These are phyloP conservation scores for Didymellaceae sp. DNA, from an alignment of 2,329 filamentous ascomycete genomes.

Conservation along the genomic window DNA sequence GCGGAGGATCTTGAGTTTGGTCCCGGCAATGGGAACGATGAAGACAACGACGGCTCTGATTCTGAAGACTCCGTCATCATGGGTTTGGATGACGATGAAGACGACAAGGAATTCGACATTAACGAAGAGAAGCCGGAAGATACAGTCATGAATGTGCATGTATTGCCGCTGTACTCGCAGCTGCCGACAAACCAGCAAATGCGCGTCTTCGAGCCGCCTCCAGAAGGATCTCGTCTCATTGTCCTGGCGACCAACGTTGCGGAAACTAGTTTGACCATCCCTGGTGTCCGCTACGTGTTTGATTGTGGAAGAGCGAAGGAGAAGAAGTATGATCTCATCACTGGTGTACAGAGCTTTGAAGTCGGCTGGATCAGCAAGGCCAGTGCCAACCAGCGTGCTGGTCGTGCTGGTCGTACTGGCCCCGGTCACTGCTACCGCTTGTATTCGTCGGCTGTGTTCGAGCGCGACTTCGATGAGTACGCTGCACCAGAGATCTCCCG, in stretches of 20 bases:
- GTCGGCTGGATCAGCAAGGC: constrained; percentile 98
- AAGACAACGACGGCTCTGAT: constrained; percentile 58
- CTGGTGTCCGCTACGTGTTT: constrained; percentile 93
- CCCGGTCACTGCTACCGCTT: constrained; percentile 95
- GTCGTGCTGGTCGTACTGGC: constrained; percentile 92
- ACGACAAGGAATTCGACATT: constrained; percentile 69
- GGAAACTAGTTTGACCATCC: constrained; percentile 96
- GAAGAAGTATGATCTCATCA: constrained; percentile 83
- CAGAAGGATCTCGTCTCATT: constrained; percentile 82
- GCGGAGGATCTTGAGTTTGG: constrained; percentile 88
- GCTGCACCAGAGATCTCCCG: constrained; percentile 86
- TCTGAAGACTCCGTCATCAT: constrained; percentile 66
- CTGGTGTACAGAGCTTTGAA: constrained; percentile 93
- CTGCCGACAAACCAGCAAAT: constrained; percentile 90
- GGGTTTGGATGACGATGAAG: constrained; percentile 65
- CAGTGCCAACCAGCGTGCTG: constrained; percentile 87
- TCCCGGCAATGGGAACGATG: constrained; percentile 45
- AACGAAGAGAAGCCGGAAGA: constrained; percentile 68
- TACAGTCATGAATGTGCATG: constrained; percentile 73
- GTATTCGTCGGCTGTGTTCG: constrained; percentile 93
- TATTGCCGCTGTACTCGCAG: constrained; percentile 93
- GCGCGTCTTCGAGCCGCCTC: constrained; percentile 83
- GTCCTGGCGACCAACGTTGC: constrained; percentile 96
- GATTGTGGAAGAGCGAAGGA: constrained; percentile 94
- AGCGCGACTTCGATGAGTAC: constrained; percentile 85